Evolutionary conservation across 495 filamentous ascomycete species (phyloP).

Genomic region (Penicillium mononematosum): DNA sequence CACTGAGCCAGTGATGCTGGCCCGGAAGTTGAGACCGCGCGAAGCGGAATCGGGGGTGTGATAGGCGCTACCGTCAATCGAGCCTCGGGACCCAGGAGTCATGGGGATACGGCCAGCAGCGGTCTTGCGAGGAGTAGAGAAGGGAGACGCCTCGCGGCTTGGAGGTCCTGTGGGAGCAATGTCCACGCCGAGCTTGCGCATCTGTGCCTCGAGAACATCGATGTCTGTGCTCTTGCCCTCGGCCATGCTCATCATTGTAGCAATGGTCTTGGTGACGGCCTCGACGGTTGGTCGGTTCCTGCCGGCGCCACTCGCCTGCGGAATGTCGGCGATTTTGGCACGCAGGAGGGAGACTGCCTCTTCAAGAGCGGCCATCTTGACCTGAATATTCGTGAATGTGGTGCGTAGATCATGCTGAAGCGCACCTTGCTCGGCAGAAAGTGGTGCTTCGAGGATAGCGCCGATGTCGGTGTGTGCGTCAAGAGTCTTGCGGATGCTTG

Average conservation of each 20-base stretch:
- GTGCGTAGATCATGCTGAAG: slow-evolving; percentile 81
- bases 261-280: slow-evolving; percentile 84
- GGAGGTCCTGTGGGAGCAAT: slow-evolving; percentile 43
- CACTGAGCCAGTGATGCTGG: slow-evolving; percentile 48
- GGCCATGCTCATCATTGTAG: slow-evolving; percentile 87
- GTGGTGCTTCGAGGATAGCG: slow-evolving; percentile 61
- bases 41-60: slow-evolving; percentile 56
- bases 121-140: slow-evolving; percentile 55
- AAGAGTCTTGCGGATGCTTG: slow-evolving; percentile 71
- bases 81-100: slow-evolving; percentile 42
- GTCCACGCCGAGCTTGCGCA: slow-evolving; percentile 66
- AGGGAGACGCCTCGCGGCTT: slow-evolving; percentile 61
- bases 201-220: slow-evolving; percentile 81
- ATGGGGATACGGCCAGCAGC: slow-evolving; percentile 33
- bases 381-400: slow-evolving; percentile 65
- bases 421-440: slow-evolving; percentile 74
- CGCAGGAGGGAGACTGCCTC: slow-evolving; percentile 78
- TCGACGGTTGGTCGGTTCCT: slow-evolving; percentile 78
- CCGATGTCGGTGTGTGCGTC: slow-evolving; percentile 64
- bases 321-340: slow-evolving; percentile 64
- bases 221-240: slow-evolving; percentile 85
- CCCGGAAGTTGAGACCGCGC: slow-evolving; percentile 39
- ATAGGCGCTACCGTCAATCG: slow-evolving; percentile 47
- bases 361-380: slow-evolving; percentile 73
- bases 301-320: slow-evolving; percentile 39